These are phyloP conservation scores for Monosporozyma aquatica DNA, from an alignment of 805 yeast genomes.

Conservation along the genomic window DNA sequence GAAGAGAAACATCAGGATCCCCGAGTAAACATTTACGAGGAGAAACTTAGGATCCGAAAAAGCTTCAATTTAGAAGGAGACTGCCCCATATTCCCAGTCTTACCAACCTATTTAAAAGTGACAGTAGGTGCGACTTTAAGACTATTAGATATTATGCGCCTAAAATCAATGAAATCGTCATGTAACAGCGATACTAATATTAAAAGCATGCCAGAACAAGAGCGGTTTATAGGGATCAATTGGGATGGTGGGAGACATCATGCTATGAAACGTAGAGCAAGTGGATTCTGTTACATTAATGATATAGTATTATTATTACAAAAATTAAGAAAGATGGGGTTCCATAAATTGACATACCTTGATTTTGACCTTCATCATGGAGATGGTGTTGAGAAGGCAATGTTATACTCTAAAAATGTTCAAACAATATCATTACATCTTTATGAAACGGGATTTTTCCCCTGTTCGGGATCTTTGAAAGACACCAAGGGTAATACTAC, in stretches of 20 bases:
- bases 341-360: constrained; percentile 44
- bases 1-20: too few species aligned
- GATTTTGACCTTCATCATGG: constrained; percentile 77
- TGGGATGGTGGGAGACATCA: constrained; percentile 83
- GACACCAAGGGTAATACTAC: constrained; percentile 35
- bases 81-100: constrained; percentile 51
- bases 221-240: constrained; percentile 41
- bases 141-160: constrained; percentile 31
- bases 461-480: constrained; percentile 51
- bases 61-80: constrained; percentile 53
- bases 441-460: constrained; percentile 58
- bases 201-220: too few species aligned
- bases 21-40: too few species aligned
- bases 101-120: constrained; percentile 40
- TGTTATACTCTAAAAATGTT: constrained; percentile 45
- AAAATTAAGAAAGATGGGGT: constrained; percentile 37
- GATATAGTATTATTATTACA: constrained; percentile 55
- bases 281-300: constrained; percentile 68
- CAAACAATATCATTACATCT: constrained; percentile 57
- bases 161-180: too few species aligned
- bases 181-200: too few species aligned
- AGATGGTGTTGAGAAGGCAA: constrained; percentile 68
- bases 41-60: too few species aligned
- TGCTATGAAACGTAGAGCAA: constrained; percentile 42
- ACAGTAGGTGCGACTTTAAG: constrained; percentile 52